Evolutionary conservation across 139 green algal genomes (phyloP), one percentile per base, ranked within the genome.

Genomic region (Picochlorum costavermella): DNA sequence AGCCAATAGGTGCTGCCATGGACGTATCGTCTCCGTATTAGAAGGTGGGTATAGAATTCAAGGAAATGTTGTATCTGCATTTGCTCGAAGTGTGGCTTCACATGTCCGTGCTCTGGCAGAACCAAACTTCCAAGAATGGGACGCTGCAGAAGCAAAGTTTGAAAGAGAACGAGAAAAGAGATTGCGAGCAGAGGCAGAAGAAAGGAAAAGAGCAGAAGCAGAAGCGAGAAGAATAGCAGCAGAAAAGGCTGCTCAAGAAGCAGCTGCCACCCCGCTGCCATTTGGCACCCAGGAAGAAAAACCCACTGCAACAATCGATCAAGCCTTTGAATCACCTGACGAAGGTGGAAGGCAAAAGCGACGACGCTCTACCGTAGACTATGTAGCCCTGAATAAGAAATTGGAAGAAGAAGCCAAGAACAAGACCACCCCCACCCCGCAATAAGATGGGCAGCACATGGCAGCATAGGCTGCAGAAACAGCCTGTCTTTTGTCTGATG

Each of bases 21-120:
- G 91, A 0, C 81, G 91, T 2, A 55, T 96, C 3, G 88, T 97
- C 36, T 86, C 67, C 8, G 85, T 85, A 12, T 74, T 96, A 40
- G 91, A 97, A 72, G 91, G 91, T 10, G 91, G 91, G 5, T 97
- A 97, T 79, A 84, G 88, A 70, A 86, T 95, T 30, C 82, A 90
- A 53, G 91, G 89, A 1, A 72, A 71, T 33, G 28, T 86, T 5
- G 79, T 88, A 2, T 89, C 76, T 23, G 82, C 90, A 6, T 96
- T 97, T 70, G 84, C 88, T 4, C 79, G 90, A 20, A 84, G 67
- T 40, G 88, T 96, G 17, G 91, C 87, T 0, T 79, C 89, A 2
- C 91, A 97, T 64, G 85, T 96, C 23, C 69, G 77, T 1, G 82
- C 79, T 5, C 75, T 97, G 43, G 68, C 71, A 3, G 78, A 84